A percentile compares a stretch with the other conserved stretches of the same genome.
phyloP scores from a whole-genome alignment of 75 land plant genomes.

The Selaginella tamariscina region DNA sequence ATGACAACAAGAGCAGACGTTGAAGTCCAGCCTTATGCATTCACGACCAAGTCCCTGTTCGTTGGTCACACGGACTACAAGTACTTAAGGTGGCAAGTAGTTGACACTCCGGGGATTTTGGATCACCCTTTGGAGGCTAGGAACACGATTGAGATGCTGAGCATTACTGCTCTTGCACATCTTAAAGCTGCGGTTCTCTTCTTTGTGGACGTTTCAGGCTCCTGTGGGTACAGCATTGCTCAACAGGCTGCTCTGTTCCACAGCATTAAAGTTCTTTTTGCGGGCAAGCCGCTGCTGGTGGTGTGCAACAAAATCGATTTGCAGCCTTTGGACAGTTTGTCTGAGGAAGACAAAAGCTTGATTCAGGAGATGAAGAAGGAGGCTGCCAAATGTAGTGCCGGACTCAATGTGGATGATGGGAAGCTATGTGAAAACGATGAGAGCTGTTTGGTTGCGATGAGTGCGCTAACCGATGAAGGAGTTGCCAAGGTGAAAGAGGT shows the following conservation, averaged over 20 bases:
- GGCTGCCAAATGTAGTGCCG: background rate
- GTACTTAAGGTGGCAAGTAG: background rate
- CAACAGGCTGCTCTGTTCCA: background rate
- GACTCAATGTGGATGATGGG: background rate
- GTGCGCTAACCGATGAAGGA: too few relatives aligned
- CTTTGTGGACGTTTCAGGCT: too few relatives aligned
- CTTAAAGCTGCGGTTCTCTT: too few relatives aligned
- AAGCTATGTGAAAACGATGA: too few relatives aligned
- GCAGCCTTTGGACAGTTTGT: too few relatives aligned
- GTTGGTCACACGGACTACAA: conserved; percentile 1
- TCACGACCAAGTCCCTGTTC: background rate
- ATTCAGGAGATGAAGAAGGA: too few relatives aligned
- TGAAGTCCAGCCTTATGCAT: background rate
- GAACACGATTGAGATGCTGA: too few relatives aligned
- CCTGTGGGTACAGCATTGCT: background rate
- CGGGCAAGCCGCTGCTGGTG: background rate
- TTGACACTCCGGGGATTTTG: background rate
- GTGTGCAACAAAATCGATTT: background rate
- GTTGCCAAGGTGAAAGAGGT: too few relatives aligned
- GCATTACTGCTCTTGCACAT: too few relatives aligned
- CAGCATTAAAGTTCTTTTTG: background rate
- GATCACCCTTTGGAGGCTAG: too few relatives aligned
- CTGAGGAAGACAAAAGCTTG: too few relatives aligned
- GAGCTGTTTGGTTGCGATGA: too few relatives aligned
- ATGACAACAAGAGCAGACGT: background rate